Conservation (phyloP, 495 filamentous ascomycete species). For the Glutinoglossum americanum region DNA sequence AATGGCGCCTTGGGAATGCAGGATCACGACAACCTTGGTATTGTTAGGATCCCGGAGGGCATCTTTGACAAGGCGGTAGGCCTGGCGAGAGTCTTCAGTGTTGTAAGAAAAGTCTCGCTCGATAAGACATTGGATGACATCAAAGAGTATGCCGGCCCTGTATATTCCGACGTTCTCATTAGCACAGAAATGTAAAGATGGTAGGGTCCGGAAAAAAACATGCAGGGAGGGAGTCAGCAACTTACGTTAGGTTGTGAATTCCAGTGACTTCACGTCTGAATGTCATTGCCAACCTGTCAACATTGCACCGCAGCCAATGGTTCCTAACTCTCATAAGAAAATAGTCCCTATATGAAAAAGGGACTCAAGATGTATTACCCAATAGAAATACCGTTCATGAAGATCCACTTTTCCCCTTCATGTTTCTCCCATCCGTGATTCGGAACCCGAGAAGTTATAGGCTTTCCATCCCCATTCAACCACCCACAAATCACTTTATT, state of each 20-base stretch:
- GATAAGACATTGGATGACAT: constrained; percentile 54
- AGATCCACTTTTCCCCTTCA: constrained; percentile 47
- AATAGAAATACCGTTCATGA: constrained; percentile 46
- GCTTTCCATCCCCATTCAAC: constrained; percentile 6
- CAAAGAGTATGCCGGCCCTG: constrained; percentile 41
- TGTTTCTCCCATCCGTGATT: constrained; percentile 7
- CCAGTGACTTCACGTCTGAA: constrained; percentile 1
- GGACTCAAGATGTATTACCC: constrained; percentile 23
- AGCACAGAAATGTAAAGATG: background rate
- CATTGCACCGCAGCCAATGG: constrained; percentile 2
- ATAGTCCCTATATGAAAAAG: background rate
- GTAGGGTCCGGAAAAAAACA: too few relatives aligned
- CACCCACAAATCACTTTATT: constrained; percentile 7
- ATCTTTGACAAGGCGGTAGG: constrained; percentile 31
- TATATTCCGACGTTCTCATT: background rate
- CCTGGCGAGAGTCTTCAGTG: constrained; percentile 42
- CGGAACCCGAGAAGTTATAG: constrained; percentile 4
- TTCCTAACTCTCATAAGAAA: background rate
- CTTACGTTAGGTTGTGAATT: constrained; percentile 11
- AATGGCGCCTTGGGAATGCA: constrained; percentile 70
- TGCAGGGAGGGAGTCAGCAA: constrained; percentile 27
- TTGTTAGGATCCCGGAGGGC: constrained; percentile 33
- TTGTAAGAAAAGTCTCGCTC: constrained; percentile 56
- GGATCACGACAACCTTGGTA: constrained; percentile 52
- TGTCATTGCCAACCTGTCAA: constrained; percentile 1